A percentile compares a stretch with the other conserved stretches of the same genome.
These are phyloP conservation scores for Wickerhamiella spandovensis DNA, from an alignment of 805 yeast genomes.

Conservation along the genomic window DNA sequence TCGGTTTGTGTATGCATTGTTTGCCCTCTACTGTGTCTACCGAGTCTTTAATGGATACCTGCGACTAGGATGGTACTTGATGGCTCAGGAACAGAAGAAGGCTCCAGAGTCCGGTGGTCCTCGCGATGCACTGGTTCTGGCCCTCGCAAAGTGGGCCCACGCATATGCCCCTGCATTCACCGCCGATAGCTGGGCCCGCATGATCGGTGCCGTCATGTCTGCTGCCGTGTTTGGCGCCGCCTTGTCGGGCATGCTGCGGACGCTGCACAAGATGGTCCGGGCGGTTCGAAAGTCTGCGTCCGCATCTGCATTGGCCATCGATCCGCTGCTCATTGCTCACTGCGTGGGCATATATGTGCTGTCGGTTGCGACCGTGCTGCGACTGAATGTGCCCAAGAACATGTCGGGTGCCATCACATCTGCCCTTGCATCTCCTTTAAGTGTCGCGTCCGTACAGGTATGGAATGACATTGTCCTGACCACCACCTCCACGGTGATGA, in stretches of 20 bases:
- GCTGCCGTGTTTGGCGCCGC: constrained; percentile 27
- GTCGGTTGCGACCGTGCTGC: constrained; percentile 29
- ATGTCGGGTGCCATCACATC: constrained; percentile 29
- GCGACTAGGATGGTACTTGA: constrained; percentile 18
- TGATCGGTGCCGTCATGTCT: constrained; percentile 28
- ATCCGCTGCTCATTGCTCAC: constrained; percentile 25
- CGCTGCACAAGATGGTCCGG: constrained; percentile 11
- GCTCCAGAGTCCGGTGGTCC: constrained; percentile 11
- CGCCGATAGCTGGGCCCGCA: constrained; percentile 26
- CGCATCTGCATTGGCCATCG: constrained; percentile 5
- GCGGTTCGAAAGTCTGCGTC: constrained; percentile 4
- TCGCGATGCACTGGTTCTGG: constrained; percentile 16
- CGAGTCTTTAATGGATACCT: constrained; percentile 24
- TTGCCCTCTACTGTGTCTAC: constrained; percentile 30
- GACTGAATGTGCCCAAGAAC: constrained; percentile 28
- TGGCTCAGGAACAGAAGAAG: constrained; percentile 6
- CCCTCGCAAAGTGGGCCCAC: constrained; percentile 12
- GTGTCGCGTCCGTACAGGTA: constrained; percentile 25
- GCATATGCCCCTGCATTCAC: constrained; percentile 13
- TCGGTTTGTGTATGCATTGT: constrained; percentile 19
- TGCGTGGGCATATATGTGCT: constrained; percentile 28
- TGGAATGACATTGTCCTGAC: constrained; percentile 28
- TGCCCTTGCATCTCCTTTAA: constrained; percentile 30
- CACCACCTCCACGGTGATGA: constrained; percentile 20
- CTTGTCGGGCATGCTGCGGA: constrained; percentile 24